Conservation (phyloP, 148 eudicot species). For the Salicornia ramosissima region DNA sequence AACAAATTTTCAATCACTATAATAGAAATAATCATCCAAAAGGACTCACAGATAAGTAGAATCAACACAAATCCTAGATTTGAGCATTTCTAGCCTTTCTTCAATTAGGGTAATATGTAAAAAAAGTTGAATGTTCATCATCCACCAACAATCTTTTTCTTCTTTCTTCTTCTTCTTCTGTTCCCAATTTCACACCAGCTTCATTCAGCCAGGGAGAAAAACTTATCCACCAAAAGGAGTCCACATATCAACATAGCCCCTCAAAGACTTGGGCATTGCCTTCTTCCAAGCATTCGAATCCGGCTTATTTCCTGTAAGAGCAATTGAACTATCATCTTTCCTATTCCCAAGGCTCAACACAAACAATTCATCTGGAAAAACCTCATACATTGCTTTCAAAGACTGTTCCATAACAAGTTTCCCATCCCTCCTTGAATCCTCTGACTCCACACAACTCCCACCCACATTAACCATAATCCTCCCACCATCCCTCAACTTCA, state of each 20-base stretch:
- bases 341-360: constrained; percentile 61
- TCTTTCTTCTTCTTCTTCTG: too few species aligned
- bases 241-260: constrained; percentile 70
- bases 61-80: constrained; percentile 43
- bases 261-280: constrained; percentile 50
- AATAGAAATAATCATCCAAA: constrained; percentile 11
- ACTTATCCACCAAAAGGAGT: constrained; percentile 28
- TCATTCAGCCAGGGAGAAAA: too few species aligned
- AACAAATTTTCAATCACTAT: background rate
- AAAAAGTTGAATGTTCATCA: background rate
- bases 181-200: background rate
- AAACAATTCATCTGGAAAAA: constrained; percentile 39
- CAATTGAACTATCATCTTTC: constrained; percentile 71
- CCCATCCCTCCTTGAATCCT: constrained; percentile 66
- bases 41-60: constrained; percentile 38
- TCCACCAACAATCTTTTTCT: background rate
- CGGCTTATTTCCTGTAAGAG: constrained; percentile 63
- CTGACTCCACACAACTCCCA: constrained; percentile 86
- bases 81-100: constrained; percentile 41
- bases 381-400: constrained; percentile 64
- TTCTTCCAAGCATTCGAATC: constrained; percentile 49
- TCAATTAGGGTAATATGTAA: constrained; percentile 25
- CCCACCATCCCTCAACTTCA: constrained; percentile 63
- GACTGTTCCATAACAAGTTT: constrained; percentile 62
- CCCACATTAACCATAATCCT: constrained; percentile 93